A percentile compares a stretch with the other conserved stretches of the same genome.
phyloP scores from a whole-genome alignment of 108 stramenopile species.

The Epipyxis sp. region DNA sequence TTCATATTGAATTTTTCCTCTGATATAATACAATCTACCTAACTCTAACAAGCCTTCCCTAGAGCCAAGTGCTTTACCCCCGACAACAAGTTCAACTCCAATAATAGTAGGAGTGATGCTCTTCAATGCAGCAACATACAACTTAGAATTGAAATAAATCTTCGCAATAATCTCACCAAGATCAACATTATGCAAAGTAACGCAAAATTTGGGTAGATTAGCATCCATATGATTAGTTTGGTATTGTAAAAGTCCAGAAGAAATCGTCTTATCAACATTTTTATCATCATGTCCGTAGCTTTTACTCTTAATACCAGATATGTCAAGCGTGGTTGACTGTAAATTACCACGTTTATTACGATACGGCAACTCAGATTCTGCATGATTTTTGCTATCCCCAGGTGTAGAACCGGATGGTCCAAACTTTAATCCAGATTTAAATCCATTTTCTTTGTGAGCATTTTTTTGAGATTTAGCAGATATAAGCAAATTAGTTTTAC shows the following conservation, averaged over 20 bases:
- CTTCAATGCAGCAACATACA: not conserved
- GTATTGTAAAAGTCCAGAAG: not conserved
- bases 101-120: slow-evolving; percentile 7
- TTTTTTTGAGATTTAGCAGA: too few species aligned
- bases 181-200: not conserved
- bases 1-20: not conserved
- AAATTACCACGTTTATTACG: too few species aligned
- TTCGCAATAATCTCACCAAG: not conserved
- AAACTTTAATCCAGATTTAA: not conserved
- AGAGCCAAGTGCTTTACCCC: not conserved
- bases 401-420: not conserved
- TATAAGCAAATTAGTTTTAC: too few species aligned
- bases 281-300: too few species aligned
- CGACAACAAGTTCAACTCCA: not conserved
- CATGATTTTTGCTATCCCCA: not conserved
- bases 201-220: not conserved
- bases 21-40: not conserved
- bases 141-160: not conserved
- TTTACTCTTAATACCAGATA: too few species aligned
- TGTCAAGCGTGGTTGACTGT: too few species aligned
- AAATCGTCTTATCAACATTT: not conserved
- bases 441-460: not conserved
- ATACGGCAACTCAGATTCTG: too few species aligned
- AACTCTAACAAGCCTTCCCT: not conserved
- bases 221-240: not conserved